Evolutionary conservation across 305 asterid species (phyloP).

Genomic region (Fraxinus nigra): DNA sequence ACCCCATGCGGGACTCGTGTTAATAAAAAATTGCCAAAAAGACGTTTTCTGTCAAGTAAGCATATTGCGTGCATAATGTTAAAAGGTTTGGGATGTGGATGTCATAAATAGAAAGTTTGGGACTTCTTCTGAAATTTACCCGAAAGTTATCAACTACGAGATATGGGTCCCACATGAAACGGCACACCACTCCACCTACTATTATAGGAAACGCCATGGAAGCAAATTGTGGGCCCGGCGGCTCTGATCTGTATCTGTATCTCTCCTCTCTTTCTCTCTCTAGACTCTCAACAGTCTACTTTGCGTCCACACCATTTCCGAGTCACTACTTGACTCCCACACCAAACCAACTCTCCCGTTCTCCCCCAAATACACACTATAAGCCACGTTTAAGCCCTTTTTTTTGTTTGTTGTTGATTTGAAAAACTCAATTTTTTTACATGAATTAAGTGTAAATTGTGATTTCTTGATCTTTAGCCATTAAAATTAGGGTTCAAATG

Average conservation of each 20-base stretch:
- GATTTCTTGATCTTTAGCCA: not conserved
- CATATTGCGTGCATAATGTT: not conserved
- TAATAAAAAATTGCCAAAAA: too few relatives aligned
- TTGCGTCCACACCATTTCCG: conserved; percentile 16
- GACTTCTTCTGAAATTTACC: not conserved
- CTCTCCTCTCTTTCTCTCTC: not conserved
- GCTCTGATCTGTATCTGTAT: not conserved
- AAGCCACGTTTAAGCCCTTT: not conserved
- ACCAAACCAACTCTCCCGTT: conserved; percentile 7
- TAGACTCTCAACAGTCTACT: not conserved
- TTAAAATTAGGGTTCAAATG: conserved; percentile 27
- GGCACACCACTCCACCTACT: not conserved
- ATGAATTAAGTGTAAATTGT: not conserved
- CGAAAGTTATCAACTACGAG: not conserved
- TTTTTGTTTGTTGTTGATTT: not conserved
- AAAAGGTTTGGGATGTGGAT: not conserved
- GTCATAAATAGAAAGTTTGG: not conserved
- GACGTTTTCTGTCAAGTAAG: not conserved
- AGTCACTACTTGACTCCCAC: conserved; percentile 23
- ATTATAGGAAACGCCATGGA: not conserved
- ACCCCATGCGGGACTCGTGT: too few relatives aligned
- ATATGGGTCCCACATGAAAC: not conserved
- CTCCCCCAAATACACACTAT: conserved; percentile 7
- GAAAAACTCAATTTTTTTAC: not conserved
- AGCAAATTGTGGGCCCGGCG: conserved; percentile 6